A percentile compares a stretch with the other conserved stretches of the same genome.
These are phyloP conservation scores for Ceratocystis smalleyi DNA, from an alignment of 2,329 filamentous ascomycete species.

Conservation along the genomic window DNA sequence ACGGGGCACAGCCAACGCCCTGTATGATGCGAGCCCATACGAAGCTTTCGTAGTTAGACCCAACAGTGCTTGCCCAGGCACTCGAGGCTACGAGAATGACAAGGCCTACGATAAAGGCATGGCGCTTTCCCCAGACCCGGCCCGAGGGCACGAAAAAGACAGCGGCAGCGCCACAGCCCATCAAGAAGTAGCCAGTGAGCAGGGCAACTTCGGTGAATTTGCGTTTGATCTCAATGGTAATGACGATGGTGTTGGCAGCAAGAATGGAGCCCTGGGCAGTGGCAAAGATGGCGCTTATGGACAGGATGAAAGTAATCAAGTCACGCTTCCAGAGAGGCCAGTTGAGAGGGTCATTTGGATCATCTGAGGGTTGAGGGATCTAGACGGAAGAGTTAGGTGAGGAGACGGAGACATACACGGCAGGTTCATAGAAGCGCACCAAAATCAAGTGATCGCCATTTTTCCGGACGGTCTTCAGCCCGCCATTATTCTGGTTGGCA, in stretches of 20 bases:
- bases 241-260: conserved; percentile 70
- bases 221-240: conserved; percentile 49
- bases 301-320: conserved; percentile 62
- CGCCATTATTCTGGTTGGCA: conserved; percentile 24
- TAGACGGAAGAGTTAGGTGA: conserved; percentile 18
- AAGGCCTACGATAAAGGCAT: conserved; percentile 67
- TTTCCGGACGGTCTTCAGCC: conserved; percentile 56
- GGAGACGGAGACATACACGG: neutral
- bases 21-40: conserved; percentile 70
- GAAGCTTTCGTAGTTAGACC: conserved; percentile 53
- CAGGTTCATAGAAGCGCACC: conserved; percentile 28
- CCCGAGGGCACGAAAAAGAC: conserved; percentile 77
- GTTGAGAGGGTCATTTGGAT: conserved; percentile 72
- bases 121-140: conserved; percentile 82
- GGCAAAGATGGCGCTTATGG: conserved; percentile 65
- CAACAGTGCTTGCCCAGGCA: conserved; percentile 60
- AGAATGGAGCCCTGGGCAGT: conserved; percentile 74
- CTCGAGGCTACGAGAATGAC: conserved; percentile 57
- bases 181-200: conserved; percentile 73
- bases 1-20: conserved; percentile 73
- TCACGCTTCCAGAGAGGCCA: conserved; percentile 84
- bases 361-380: conserved; percentile 72
- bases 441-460: conserved; percentile 59
- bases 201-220: conserved; percentile 64
- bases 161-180: conserved; percentile 66